Percentiles rank a stretch among this genome's conserved stretches.
Conservation (phyloP, 306 rosid genomes). For the Quercus berberidifolia region DNA sequence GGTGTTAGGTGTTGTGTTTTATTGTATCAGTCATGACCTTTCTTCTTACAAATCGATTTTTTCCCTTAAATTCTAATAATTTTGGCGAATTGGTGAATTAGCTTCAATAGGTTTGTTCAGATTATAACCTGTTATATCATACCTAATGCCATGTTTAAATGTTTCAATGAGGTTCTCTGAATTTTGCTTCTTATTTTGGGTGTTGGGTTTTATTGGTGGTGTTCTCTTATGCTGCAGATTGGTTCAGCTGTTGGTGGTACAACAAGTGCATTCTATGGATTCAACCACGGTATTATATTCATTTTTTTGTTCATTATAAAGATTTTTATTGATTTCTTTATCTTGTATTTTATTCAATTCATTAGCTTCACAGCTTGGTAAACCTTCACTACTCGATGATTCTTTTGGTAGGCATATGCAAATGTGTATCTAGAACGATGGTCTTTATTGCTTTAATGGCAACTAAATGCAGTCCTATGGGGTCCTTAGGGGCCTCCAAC, state of each 20-base stretch:
- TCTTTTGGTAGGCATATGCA: background rate
- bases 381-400: background rate
- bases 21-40: background rate
- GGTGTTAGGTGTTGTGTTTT: no score
- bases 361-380: background rate
- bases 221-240: slow-evolving; percentile 43
- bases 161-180: background rate
- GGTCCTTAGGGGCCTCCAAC: background rate
- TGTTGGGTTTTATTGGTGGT: background rate
- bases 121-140: background rate
- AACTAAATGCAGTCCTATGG: background rate
- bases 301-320: background rate
- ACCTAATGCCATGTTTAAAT: background rate
- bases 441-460: no score
- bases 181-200: background rate
- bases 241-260: slow-evolving; percentile 96
- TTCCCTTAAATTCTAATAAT: background rate
- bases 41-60: background rate
- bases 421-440: background rate
- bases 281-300: slow-evolving; percentile 61
- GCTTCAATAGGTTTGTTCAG: background rate
- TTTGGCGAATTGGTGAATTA: background rate
- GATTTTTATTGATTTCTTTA: background rate
- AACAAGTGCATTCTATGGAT: slow-evolving; percentile 91
- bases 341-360: background rate